Evolutionary conservation across 371 early-diverging fungal species (phyloP).

Genomic region (Apophysomyces variabilis): DNA sequence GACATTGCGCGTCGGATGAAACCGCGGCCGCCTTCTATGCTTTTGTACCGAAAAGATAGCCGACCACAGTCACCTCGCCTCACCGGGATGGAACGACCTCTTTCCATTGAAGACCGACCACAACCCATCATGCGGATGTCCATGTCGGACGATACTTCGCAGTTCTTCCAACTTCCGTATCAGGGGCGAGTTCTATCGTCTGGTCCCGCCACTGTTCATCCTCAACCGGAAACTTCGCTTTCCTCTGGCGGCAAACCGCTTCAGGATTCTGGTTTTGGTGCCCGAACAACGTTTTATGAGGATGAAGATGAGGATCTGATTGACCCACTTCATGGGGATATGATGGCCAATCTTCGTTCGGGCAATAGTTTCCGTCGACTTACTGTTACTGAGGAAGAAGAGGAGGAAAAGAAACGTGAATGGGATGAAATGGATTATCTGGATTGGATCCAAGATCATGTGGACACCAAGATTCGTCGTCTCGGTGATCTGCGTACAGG

Average conservation of each 20-base stretch:
- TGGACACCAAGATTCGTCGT: slow-evolving; percentile 31
- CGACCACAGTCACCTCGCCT: slow-evolving; percentile 10
- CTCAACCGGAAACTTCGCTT: not conserved
- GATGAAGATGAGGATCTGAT: slow-evolving; percentile 53
- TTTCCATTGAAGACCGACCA: not conserved
- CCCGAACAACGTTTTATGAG: slow-evolving; percentile 21
- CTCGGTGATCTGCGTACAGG: slow-evolving; percentile 54
- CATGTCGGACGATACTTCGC: slow-evolving; percentile 17
- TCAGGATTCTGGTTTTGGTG: slow-evolving; percentile 13
- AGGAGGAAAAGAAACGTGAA: slow-evolving; percentile 7
- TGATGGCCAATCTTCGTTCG: slow-evolving; percentile 10
- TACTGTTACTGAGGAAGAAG: slow-evolving; percentile 4
- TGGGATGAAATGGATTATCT: slow-evolving; percentile 46
- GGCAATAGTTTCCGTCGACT: not conserved
- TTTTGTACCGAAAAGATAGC: slow-evolving; percentile 31
- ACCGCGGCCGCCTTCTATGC: slow-evolving; percentile 66
- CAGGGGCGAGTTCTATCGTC: not conserved
- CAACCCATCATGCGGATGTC: slow-evolving; percentile 19
- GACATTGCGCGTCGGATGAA: slow-evolving; percentile 64
- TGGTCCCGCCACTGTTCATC: not conserved
- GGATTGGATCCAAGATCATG: slow-evolving; percentile 58
- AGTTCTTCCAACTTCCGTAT: slow-evolving; percentile 1
- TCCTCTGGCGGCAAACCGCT: slow-evolving; percentile 9
- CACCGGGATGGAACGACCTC: not conserved
- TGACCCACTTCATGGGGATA: slow-evolving; percentile 43